Evolutionary conservation across 2,329 filamentous ascomycete genomes (phyloP), one percentile per base, ranked within the genome.

Genomic region (Grosmannia serpens): DNA sequence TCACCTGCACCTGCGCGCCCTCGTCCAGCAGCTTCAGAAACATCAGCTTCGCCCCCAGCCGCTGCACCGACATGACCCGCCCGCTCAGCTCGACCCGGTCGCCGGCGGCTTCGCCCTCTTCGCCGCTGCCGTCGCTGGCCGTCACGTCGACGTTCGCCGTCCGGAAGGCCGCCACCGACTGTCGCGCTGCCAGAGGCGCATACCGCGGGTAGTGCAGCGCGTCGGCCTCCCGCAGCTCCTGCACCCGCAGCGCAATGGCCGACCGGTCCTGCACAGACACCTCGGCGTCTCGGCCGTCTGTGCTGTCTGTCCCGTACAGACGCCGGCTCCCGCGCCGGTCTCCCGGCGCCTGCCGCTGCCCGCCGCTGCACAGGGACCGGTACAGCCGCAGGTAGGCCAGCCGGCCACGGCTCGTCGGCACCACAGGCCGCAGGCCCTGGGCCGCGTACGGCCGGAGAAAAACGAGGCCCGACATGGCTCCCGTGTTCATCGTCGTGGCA

Each of bases 21-120:
- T 89, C 84, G 69, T 90, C 84, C 64, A 84, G 77, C 55, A 97
- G 74, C 71, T 94, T 88, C 64, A 96, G 71, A 71, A 99, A 99
- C 62, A 90, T 77, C 65, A 99, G 83, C 72, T 88, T 89, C 65
- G 83, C 85, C 64, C 91, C 86, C 58, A 84, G 80, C 53, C 82
- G 77, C 62, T 89, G 87, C 68, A 88, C 81, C 53, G 85, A 84
- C 66, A 80, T 78, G 62, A 96, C 79, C 69, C 90, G 89, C 71
- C 91, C 89, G 22, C 58, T 50, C 22, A 65, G 52, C 55, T 65
- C 61, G 50, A 64, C 58, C 3, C 63, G 63, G 26, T 17, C 33
- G 6, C 22, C n/a, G n/a, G 15, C 27, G 31, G 1, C 41, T 24
- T 56, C 24, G 27, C 58, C 3, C 10, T 38, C 41, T 20, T 44